phyloP scores from a whole-genome alignment of 2,329 filamentous ascomycete genomes.

The Colletotrichum lindemuthianum region DNA sequence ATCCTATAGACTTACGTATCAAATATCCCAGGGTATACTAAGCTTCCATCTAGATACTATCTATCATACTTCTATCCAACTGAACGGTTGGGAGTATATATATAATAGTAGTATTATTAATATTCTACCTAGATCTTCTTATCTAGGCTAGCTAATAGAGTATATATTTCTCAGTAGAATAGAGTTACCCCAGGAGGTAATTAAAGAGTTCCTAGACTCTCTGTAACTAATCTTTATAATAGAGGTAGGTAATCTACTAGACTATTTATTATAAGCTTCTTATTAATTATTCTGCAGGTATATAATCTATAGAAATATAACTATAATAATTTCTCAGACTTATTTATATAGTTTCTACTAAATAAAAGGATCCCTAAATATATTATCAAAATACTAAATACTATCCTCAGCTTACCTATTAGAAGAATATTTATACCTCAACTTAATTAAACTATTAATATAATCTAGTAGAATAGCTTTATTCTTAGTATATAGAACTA shows the following conservation, averaged over 20 bases:
- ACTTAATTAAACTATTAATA: conserved; percentile 61
- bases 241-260: conserved; percentile 60
- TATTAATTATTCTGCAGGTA: conserved; percentile 61
- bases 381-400: conserved; percentile 85
- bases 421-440: conserved; percentile 89
- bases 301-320: conserved; percentile 94
- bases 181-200: conserved; percentile 79
- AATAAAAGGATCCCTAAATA: conserved; percentile 89
- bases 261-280: not conserved
- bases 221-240: conserved; percentile 84
- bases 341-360: conserved; percentile 88
- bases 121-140: conserved; percentile 82
- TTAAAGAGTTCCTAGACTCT: conserved; percentile 89
- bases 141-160: conserved; percentile 87
- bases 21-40: conserved; percentile 64
- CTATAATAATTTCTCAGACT: conserved; percentile 97
- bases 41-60: conserved; percentile 83
- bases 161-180: conserved; percentile 79
- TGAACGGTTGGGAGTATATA: conserved; percentile 87
- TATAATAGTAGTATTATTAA: conserved; percentile 90
- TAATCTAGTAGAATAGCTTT: conserved; percentile 60
- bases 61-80: conserved; percentile 92
- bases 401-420: conserved; percentile 86
- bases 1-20: conserved; percentile 67
- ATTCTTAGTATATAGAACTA: conserved; percentile 61